Percentiles rank a stretch among this genome's conserved stretches.
phyloP scores from a whole-genome alignment of 228 moss, liverwort and hornwort genomes.

The Sphagnum magellanicum region DNA sequence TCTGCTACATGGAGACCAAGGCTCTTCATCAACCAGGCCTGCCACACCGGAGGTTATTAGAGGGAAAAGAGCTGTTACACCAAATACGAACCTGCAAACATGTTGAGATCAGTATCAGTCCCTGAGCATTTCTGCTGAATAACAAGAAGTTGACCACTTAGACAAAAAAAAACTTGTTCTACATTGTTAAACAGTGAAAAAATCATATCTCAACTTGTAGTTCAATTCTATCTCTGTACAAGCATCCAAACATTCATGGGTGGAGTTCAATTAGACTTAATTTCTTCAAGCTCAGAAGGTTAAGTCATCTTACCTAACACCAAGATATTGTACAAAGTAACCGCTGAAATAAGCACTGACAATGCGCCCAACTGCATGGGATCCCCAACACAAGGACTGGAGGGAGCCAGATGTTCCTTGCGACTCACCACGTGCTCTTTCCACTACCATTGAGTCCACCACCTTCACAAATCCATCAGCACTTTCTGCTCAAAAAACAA shows the following conservation, averaged over 20 bases:
- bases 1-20: slow-evolving; percentile 6
- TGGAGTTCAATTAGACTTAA: too few relatives aligned
- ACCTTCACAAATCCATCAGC: background rate
- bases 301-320: slow-evolving; percentile 58
- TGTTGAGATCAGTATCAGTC: background rate
- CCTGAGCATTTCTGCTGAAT: too few relatives aligned
- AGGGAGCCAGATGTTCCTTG: slow-evolving; percentile 85
- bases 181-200: too few relatives aligned
- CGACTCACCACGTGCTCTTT: slow-evolving; percentile 94
- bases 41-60: slow-evolving; percentile 85
- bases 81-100: slow-evolving; percentile 80
- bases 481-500: background rate
- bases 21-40: slow-evolving; percentile 77
- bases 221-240: too few relatives aligned
- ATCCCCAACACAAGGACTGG: slow-evolving; percentile 99
- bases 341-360: slow-evolving; percentile 96
- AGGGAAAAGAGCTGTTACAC: slow-evolving; percentile 76
- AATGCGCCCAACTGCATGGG: slow-evolving; percentile 75
- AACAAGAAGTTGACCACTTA: too few relatives aligned
- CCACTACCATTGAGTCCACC: slow-evolving; percentile 98
- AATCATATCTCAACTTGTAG: too few relatives aligned
- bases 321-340: slow-evolving; percentile 75
- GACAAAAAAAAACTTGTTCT: too few relatives aligned
- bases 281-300: background rate
- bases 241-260: too few relatives aligned